Base-by-base conservation (phyloP, 2,329 filamentous ascomycete species). In the Aspergillus udagawae region DNA sequence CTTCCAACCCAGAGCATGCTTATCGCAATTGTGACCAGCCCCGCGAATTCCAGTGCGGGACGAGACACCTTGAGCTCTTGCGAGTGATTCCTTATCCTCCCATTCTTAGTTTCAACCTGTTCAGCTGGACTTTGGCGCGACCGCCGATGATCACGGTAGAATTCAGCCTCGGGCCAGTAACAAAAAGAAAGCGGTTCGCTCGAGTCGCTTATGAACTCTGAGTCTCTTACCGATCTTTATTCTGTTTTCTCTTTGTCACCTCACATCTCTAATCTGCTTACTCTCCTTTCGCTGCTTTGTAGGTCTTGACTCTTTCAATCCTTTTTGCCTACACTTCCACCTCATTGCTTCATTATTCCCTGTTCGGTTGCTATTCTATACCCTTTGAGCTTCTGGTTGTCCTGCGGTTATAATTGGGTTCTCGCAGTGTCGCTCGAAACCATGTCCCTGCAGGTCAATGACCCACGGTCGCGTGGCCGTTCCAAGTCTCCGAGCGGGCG, bases 401-500 rank as follows among this genome's bases (percentile, higher is more conserved):
- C 28, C 32, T 38, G 54, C 48, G 27, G 38, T 57, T 54, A 45
- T 44, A 48, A 20, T 55, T 45, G 42, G 45, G 49, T 55, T 55
- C 53, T 49, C 28, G n/a, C 32, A 38, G 12, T 10, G 42, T 52
- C 49, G 10, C 32, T 50, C 41, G 21, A 35, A 59, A 53, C 59
- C 62, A 72, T 72, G 69, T 72, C 73, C 32, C 72, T 78, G 42
- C 71, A 73, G 55, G 73, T 75, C 52, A 63, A 71, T 56, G 73
- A 75, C 63, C 68, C 74, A 65, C 73, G 74, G 65, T 74, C 73
- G 61, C 75, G 77, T 55, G 73, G 72, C 60, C 72, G 77, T 54
- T 79, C 77, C 60, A 78, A 74, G 60, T 79, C 77, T 35, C 77
- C 76, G 35, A 65, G 72, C 55, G 74, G 75, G 28, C 70, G 71